These are phyloP conservation scores for Talaromyces sp. DNA, from an alignment of 2,329 filamentous ascomycete genomes.

Conservation along the genomic window DNA sequence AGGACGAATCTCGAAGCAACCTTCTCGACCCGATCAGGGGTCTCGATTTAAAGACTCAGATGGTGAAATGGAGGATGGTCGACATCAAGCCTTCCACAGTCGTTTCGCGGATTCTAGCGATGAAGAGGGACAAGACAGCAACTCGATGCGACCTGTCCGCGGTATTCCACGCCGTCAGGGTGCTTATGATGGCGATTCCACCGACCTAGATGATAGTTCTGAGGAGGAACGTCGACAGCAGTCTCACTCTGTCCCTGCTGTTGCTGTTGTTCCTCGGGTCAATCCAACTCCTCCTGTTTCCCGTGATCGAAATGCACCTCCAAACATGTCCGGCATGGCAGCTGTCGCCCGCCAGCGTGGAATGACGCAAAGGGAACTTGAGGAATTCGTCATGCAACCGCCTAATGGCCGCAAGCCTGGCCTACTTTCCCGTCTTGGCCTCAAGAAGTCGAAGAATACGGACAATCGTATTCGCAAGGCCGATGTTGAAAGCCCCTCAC, in stretches of 20 bases:
- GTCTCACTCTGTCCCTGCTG: slow-evolving; percentile 21
- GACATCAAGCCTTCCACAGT: slow-evolving; percentile 50
- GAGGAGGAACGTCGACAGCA: slow-evolving; percentile 48
- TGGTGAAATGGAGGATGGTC: slow-evolving; percentile 56
- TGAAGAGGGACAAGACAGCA: slow-evolving; percentile 57
- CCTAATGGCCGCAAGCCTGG: slow-evolving; percentile 32
- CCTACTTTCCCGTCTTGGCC: slow-evolving; percentile 37
- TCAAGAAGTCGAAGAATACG: slow-evolving; percentile 30
- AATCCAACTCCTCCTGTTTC: slow-evolving; percentile 23
- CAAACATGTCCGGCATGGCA: slow-evolving; percentile 31
- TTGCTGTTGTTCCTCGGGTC: slow-evolving; percentile 24
- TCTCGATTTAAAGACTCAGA: slow-evolving; percentile 65
- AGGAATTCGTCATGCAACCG: slow-evolving; percentile 38
- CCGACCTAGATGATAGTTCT: slow-evolving; percentile 64
- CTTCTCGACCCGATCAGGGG: slow-evolving; percentile 37
- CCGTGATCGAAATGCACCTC: slow-evolving; percentile 41
- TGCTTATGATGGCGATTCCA: slow-evolving; percentile 63
- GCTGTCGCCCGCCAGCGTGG: slow-evolving; percentile 58
- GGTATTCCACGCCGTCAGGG: slow-evolving; percentile 63
- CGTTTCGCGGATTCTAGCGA: slow-evolving; percentile 75
- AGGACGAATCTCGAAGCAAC: slow-evolving; percentile 26
- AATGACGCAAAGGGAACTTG: slow-evolving; percentile 45
- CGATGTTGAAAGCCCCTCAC: slow-evolving; percentile 61
- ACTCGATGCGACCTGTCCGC: slow-evolving; percentile 56
- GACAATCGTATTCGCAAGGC: slow-evolving; percentile 53